A percentile compares a stretch with the other conserved stretches of the same genome.
phyloP scores from a whole-genome alignment of 495 filamentous ascomycete species.

The Alectoria sarmentosa region DNA sequence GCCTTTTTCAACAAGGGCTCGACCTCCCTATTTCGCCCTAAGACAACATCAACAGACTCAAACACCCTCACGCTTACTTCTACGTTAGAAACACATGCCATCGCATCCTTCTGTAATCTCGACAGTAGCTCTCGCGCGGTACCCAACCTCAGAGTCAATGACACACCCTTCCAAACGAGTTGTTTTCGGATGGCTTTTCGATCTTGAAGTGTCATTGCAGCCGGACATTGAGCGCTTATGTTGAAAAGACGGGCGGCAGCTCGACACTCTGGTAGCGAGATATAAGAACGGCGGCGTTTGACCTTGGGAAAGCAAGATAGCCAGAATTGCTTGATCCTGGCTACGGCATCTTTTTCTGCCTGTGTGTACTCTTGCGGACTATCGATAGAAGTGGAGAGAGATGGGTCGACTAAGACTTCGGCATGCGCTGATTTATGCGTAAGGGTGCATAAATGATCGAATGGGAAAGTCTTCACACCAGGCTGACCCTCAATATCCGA shows the following conservation, averaged over 20 bases:
- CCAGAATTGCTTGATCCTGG: not conserved
- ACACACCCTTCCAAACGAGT: not conserved
- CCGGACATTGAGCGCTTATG: not conserved
- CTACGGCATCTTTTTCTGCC: not conserved
- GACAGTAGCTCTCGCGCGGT: not conserved
- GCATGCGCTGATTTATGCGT: not conserved
- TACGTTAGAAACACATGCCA: not conserved
- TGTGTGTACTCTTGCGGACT: not conserved
- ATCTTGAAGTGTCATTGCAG: not conserved
- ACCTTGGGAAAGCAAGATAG: not conserved
- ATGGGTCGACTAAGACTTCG: too few species aligned
- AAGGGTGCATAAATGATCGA: not conserved
- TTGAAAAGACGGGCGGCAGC: not conserved
- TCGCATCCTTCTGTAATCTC: not conserved
- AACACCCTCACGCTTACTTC: not conserved
- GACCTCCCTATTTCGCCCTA: not conserved
- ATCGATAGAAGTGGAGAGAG: too few species aligned
- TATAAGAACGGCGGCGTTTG: not conserved
- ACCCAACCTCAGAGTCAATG: not conserved
- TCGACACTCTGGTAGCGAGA: not conserved
- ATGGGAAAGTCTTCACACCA: not conserved
- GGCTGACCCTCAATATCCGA: not conserved
- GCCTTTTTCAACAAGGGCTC: not conserved
- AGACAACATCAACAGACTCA: not conserved
- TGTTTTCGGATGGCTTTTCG: not conserved